Evolutionary conservation across 2,329 filamentous ascomycete species (phyloP).

Genomic region (Cytospora piceae): DNA sequence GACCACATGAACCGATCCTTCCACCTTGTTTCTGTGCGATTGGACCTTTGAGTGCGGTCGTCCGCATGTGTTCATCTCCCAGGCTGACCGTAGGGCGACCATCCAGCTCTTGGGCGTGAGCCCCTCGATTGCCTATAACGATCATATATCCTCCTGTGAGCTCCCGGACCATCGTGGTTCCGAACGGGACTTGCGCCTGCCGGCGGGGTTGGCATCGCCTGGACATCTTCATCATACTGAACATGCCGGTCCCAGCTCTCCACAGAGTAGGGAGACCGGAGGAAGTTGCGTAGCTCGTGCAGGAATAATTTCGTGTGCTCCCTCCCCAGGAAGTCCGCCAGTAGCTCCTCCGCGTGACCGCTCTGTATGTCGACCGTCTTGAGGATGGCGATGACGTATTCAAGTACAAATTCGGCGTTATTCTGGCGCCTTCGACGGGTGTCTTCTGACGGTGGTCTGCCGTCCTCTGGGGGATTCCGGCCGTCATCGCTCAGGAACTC

Average conservation of each 20-base stretch:
- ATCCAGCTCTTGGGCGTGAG: slow-evolving; percentile 7
- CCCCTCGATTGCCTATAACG: slow-evolving; percentile 15
- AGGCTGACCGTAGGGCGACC: slow-evolving; percentile 19
- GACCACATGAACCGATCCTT: neutral
- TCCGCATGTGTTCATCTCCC: slow-evolving; percentile 1
- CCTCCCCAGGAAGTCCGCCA: slow-evolving; percentile 77
- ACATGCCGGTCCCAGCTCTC: slow-evolving; percentile 80
- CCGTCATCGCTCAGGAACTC: slow-evolving; percentile 60
- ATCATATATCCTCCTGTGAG: slow-evolving; percentile 22
- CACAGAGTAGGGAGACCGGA: slow-evolving; percentile 76
- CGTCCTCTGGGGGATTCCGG: slow-evolving; percentile 30
- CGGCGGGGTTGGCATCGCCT: neutral
- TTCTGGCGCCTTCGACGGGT: slow-evolving; percentile 43
- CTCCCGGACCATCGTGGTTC: neutral
- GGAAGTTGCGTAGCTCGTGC: slow-evolving; percentile 82
- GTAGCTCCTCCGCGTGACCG: slow-evolving; percentile 77
- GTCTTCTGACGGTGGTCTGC: slow-evolving; percentile 32
- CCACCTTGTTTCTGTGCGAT: neutral
- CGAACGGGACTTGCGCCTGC: neutral
- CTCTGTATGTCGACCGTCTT: slow-evolving; percentile 81
- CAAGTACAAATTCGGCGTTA: slow-evolving; percentile 82
- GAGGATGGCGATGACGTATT: slow-evolving; percentile 83
- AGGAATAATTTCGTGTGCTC: slow-evolving; percentile 75
- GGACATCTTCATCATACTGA: slow-evolving; percentile 59
- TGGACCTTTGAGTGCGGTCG: neutral